Evolutionary conservation across 2,329 filamentous ascomycete species (phyloP).

Genomic region (Aspergillus fumigatiaffinis): DNA sequence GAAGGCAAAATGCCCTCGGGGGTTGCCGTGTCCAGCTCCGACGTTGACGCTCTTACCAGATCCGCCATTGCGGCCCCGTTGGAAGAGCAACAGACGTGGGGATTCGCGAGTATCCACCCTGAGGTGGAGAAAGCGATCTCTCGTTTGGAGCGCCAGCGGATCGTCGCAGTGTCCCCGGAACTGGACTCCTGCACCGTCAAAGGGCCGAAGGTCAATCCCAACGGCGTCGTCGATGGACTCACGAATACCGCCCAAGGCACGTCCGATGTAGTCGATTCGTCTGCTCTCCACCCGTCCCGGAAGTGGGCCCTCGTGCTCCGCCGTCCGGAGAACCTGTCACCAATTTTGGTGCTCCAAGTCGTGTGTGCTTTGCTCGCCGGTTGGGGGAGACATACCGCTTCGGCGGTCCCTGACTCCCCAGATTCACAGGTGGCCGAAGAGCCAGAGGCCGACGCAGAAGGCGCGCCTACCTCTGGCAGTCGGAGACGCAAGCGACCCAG

Average conservation of each 20-base stretch:
- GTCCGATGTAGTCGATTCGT: slow-evolving; percentile 14
- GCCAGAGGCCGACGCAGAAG: slow-evolving; percentile 6
- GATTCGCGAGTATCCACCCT: slow-evolving; percentile 6
- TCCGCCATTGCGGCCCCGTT: background rate
- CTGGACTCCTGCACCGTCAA: slow-evolving; percentile 6
- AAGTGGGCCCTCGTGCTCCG: slow-evolving; percentile 16
- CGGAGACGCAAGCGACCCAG: slow-evolving; percentile 9
- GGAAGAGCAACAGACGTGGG: slow-evolving; percentile 4
- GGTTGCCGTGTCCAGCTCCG: background rate
- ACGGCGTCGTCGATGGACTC: slow-evolving; percentile 12
- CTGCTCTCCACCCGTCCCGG: slow-evolving; percentile 6
- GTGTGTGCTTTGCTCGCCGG: slow-evolving; percentile 6
- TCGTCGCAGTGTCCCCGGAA: background rate
- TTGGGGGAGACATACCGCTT: slow-evolving; percentile 6
- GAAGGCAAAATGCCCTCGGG: slow-evolving; percentile 2
- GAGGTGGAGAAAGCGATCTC: slow-evolving; percentile 11
- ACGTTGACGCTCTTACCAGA: slow-evolving; percentile 3
- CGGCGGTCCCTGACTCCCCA: slow-evolving; percentile 2
- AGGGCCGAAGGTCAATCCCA: slow-evolving; percentile 4
- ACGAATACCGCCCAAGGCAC: slow-evolving; percentile 13
- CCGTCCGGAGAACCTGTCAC: slow-evolving; percentile 17
- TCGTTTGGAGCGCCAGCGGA: slow-evolving; percentile 7
- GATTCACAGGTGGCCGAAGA: slow-evolving; percentile 4
- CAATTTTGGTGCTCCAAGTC: slow-evolving; percentile 9
- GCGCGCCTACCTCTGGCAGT: slow-evolving; percentile 1